phyloP scores from a whole-genome alignment of 140 eudicot genomes.

The Eryngium alpinum region DNA sequence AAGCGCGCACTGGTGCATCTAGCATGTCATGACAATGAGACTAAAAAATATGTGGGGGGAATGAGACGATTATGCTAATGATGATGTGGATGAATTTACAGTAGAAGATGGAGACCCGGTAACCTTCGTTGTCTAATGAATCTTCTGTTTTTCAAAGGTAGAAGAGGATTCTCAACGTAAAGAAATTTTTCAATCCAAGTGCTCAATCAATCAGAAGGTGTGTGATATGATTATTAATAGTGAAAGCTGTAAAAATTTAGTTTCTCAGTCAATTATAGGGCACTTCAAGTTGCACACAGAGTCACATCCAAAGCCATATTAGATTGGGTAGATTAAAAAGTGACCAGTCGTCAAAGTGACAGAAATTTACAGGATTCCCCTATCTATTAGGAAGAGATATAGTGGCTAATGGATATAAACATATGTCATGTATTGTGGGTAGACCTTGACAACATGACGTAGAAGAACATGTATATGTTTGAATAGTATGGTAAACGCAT shows the following conservation, averaged over 20 bases:
- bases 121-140: background rate
- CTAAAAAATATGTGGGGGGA: background rate
- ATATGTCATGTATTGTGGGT: background rate
- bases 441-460: slow-evolving; percentile 10
- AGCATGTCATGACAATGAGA: background rate
- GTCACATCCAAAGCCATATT: background rate
- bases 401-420: background rate
- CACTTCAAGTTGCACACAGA: background rate
- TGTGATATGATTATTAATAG: slow-evolving; percentile 4
- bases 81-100: background rate
- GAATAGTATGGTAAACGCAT: background rate
- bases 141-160: background rate
- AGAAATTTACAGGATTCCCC: background rate
- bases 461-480: background rate
- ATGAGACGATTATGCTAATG: background rate
- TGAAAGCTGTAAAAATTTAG: background rate
- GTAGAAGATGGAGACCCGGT: background rate
- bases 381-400: background rate
- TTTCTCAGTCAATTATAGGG: background rate
- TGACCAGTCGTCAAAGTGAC: background rate
- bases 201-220: slow-evolving; percentile 7
- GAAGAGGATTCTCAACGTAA: background rate
- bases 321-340: background rate
- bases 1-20: background rate
- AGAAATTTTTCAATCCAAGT: background rate